These are phyloP conservation scores for Fusarium sulawesiense DNA, from an alignment of 2,329 filamentous ascomycete genomes.

Conservation along the genomic window DNA sequence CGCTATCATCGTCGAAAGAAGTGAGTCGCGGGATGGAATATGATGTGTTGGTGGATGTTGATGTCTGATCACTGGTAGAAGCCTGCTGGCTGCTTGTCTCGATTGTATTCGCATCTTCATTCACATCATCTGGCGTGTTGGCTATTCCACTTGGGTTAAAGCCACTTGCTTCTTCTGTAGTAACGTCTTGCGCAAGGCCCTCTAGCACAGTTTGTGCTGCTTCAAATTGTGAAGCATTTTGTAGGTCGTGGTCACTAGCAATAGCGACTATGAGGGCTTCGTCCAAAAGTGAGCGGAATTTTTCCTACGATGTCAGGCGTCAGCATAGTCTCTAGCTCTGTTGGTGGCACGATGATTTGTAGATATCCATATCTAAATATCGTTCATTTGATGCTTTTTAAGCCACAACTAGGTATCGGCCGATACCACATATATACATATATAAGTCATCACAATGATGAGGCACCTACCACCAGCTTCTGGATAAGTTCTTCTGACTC, in stretches of 20 bases:
- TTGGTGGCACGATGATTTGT: neutral
- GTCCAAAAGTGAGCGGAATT: constrained; percentile 81
- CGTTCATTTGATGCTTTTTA: neutral
- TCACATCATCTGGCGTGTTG: constrained; percentile 50
- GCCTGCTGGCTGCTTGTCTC: constrained; percentile 48
- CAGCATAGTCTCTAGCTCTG: constrained; percentile 16
- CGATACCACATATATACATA: neutral
- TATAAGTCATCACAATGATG: neutral
- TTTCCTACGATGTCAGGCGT: constrained; percentile 60
- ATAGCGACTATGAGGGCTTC: constrained; percentile 82
- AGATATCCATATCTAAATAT: constrained; percentile 7
- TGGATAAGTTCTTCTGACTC: constrained; percentile 42
- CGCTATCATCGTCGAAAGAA: constrained; percentile 56
- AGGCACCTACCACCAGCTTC: constrained; percentile 47
- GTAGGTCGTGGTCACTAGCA: constrained; percentile 76
- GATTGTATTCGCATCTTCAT: constrained; percentile 40
- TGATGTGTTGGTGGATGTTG: constrained; percentile 37
- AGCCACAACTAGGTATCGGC: constrained; percentile 6
- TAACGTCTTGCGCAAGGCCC: constrained; percentile 72
- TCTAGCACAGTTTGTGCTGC: constrained; percentile 70
- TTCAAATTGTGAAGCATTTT: constrained; percentile 61
- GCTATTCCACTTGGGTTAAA: constrained; percentile 83
- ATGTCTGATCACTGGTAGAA: constrained; percentile 43
- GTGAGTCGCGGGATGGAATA: constrained; percentile 47
- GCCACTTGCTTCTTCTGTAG: constrained; percentile 75